Evolutionary conservation across 202 grass and related monocot genomes (phyloP).

Genomic region (Musa balbisiana): DNA sequence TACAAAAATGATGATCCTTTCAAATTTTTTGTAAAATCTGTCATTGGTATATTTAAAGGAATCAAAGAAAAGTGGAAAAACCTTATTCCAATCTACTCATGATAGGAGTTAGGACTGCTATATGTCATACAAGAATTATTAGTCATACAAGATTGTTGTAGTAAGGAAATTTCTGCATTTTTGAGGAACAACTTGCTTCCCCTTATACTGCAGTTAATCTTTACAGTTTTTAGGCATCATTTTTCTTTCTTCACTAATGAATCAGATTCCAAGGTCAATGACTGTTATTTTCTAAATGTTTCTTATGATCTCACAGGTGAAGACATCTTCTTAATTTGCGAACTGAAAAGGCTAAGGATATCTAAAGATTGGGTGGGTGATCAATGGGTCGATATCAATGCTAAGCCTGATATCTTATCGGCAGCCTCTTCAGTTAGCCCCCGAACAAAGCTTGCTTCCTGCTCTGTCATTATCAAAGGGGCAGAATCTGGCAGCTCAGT

Average conservation of each 20-base stretch:
- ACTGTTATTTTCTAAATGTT: not conserved
- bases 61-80: too few species aligned
- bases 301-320: constrained; percentile 53
- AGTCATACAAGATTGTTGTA: too few species aligned
- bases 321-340: constrained; percentile 54
- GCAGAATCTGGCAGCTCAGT: constrained; percentile 41
- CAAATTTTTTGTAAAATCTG: too few species aligned
- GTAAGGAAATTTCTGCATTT: not conserved
- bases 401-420: constrained; percentile 45
- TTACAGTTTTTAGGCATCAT: not conserved
- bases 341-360: constrained; percentile 56
- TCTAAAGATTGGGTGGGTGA: constrained; percentile 87
- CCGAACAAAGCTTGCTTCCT: constrained; percentile 31
- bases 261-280: not conserved
- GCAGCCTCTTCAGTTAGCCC: constrained; percentile 43
- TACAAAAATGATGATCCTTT: too few species aligned
- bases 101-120: too few species aligned
- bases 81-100: too few species aligned
- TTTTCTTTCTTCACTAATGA: constrained; percentile 2
- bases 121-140: too few species aligned
- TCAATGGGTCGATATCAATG: constrained; percentile 54
- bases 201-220: not conserved
- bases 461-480: constrained; percentile 20
- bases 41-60: too few species aligned
- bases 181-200: not conserved